Conservation (phyloP, 2,329 filamentous ascomycete genomes). For the Myriosclerotinia scirpicola region DNA sequence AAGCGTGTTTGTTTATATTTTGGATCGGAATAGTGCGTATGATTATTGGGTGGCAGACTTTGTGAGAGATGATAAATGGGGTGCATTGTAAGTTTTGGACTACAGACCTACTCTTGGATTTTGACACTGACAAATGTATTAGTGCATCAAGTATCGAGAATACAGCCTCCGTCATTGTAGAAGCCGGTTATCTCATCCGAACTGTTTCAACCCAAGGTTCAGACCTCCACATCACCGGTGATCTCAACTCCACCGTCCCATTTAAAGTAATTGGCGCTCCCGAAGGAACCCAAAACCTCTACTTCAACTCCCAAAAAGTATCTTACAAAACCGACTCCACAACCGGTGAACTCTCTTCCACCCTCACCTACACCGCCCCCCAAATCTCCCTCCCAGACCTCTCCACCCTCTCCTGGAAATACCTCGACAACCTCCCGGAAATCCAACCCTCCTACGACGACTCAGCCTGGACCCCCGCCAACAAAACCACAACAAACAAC, state of each 20-base stretch:
- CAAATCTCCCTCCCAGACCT: slow-evolving; percentile 58
- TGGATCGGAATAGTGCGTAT: slow-evolving; percentile 65
- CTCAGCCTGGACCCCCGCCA: slow-evolving; percentile 61
- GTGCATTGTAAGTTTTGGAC: slow-evolving; percentile 36
- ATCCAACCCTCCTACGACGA: slow-evolving; percentile 65
- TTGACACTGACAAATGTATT: slow-evolving; percentile 18
- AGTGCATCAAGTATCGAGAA: slow-evolving; percentile 39
- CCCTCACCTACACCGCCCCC: slow-evolving; percentile 52
- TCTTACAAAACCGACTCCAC: slow-evolving; percentile 44
- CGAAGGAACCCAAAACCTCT: slow-evolving; percentile 51
- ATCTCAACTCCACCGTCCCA: slow-evolving; percentile 67
- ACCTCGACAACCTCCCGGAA: slow-evolving; percentile 70
- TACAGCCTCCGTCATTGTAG: slow-evolving; percentile 56
- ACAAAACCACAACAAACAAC: slow-evolving; percentile 58
- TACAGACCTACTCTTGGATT: neutral
- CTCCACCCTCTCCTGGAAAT: slow-evolving; percentile 62
- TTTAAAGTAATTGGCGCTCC: slow-evolving; percentile 69
- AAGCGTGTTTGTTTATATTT: slow-evolving; percentile 36
- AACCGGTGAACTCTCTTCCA: slow-evolving; percentile 52
- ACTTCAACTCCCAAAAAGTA: slow-evolving; percentile 57
- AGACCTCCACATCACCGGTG: slow-evolving; percentile 64
- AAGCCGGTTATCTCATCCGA: slow-evolving; percentile 64
- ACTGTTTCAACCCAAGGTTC: slow-evolving; percentile 55
- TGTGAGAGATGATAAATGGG: slow-evolving; percentile 43
- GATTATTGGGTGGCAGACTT: slow-evolving; percentile 67